Evolutionary conservation across 768 basidiomycete species (phyloP).

Genomic region (Tylopilus intermedius): DNA sequence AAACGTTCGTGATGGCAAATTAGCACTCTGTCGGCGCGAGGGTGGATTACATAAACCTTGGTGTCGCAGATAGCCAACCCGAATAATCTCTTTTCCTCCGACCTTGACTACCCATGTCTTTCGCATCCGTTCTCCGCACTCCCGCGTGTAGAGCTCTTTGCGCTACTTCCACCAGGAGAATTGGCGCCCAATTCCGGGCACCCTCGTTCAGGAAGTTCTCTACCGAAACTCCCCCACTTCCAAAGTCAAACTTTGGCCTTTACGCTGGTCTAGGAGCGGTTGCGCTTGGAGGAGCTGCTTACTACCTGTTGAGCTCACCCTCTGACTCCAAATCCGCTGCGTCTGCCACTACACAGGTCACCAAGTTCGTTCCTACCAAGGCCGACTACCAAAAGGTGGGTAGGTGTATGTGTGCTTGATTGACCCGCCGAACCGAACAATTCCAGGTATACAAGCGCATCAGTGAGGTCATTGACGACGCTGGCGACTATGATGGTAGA

Average conservation of each 20-base stretch:
- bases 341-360: conserved; percentile 52
- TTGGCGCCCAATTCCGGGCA: conserved; percentile 31
- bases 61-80: conserved; percentile 10
- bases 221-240: conserved; percentile 42
- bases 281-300: conserved; percentile 57
- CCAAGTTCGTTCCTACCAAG: conserved; percentile 70
- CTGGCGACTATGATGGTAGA: conserved; percentile 76
- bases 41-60: conserved; percentile 15
- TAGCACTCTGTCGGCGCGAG: not conserved
- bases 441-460: conserved; percentile 84
- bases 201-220: conserved; percentile 55
- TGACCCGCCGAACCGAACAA: not conserved
- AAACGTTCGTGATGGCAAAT: not conserved
- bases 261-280: conserved; percentile 60
- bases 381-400: conserved; percentile 86
- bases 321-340: conserved; percentile 47
- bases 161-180: conserved; percentile 26
- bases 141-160: conserved; percentile 44
- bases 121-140: conserved; percentile 44
- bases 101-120: conserved; percentile 44
- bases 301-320: conserved; percentile 50
- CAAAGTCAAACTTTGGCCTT: conserved; percentile 55
- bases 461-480: conserved; percentile 69
- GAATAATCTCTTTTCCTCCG: not conserved
- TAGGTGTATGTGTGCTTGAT: not conserved